phyloP scores from a whole-genome alignment of 139 green algal genomes.

The Tetratostichococcus sp. region DNA sequence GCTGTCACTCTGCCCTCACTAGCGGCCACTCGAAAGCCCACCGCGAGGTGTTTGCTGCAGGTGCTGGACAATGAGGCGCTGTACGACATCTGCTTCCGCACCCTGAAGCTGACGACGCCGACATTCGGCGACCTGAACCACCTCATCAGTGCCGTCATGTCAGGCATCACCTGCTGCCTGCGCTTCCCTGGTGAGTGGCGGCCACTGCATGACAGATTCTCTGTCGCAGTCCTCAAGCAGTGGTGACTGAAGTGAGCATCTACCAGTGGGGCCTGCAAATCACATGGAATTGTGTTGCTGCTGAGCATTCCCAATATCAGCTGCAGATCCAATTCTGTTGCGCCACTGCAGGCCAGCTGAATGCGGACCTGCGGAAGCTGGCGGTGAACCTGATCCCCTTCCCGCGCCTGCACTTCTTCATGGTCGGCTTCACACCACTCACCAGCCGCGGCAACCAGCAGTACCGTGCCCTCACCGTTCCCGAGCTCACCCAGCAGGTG shows the following conservation, averaged over 20 bases:
- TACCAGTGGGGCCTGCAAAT: no score
- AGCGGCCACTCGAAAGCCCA: no score
- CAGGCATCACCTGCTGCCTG: slow-evolving; percentile 98
- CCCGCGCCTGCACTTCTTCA: slow-evolving; percentile 99
- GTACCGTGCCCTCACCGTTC: slow-evolving; percentile 91
- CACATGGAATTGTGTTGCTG: not conserved
- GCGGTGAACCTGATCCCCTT: slow-evolving; percentile 99
- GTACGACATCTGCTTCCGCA: slow-evolving; percentile 99
- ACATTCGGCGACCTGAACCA: slow-evolving; percentile 98
- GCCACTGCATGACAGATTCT: not conserved
- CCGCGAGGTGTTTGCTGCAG: not conserved
- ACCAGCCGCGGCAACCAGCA: slow-evolving; percentile 95
- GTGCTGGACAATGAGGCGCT: slow-evolving; percentile 89
- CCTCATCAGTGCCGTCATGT: slow-evolving; percentile 99
- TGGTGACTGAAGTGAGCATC: no score
- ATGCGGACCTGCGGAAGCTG: slow-evolving; percentile 98
- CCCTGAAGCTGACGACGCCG: slow-evolving; percentile 97
- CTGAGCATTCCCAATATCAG: no score
- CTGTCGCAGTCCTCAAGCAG: not conserved
- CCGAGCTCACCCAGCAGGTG: slow-evolving; percentile 90
- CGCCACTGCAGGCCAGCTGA: slow-evolving; percentile 81
- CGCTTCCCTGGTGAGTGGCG: slow-evolving; percentile 76
- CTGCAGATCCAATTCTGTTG: no score
- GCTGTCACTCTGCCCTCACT: no score
- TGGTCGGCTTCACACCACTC: slow-evolving; percentile 96